Percentiles rank a stretch among this genome's conserved stretches.
Evolutionary conservation across 768 basidiomycete genomes (phyloP).

Genomic region (Phallus indusiatus): DNA sequence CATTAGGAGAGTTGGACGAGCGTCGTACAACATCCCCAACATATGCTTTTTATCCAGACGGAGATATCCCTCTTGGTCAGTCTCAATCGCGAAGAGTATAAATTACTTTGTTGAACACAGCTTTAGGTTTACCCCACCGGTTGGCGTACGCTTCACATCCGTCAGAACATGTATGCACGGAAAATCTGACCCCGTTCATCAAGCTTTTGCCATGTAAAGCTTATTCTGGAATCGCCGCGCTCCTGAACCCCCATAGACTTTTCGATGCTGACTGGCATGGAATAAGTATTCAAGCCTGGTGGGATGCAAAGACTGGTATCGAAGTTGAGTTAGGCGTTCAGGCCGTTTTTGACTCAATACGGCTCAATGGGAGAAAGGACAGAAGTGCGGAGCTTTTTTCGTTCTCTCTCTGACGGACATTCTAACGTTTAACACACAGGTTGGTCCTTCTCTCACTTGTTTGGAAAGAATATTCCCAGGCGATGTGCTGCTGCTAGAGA

Average conservation of each 20-base stretch:
- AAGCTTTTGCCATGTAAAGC: slow-evolving; percentile 92
- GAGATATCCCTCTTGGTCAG: slow-evolving; percentile 33
- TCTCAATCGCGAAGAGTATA: slow-evolving; percentile 18
- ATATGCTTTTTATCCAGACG: slow-evolving; percentile 52
- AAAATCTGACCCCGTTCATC: slow-evolving; percentile 93
- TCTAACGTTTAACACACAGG: slow-evolving; percentile 30
- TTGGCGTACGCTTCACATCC: slow-evolving; percentile 71
- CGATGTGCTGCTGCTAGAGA: slow-evolving; percentile 62
- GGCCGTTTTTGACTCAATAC: slow-evolving; percentile 70
- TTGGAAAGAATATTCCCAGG: slow-evolving; percentile 52
- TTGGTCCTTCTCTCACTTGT: slow-evolving; percentile 64
- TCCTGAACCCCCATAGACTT: slow-evolving; percentile 77
- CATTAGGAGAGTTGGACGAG: slow-evolving; percentile 68
- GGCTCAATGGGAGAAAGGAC: slow-evolving; percentile 36
- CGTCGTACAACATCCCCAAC: slow-evolving; percentile 63
- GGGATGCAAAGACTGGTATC: slow-evolving; percentile 39
- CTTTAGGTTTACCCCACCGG: slow-evolving; percentile 12
- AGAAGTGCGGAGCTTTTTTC: slow-evolving; percentile 36
- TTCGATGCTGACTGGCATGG: slow-evolving; percentile 94
- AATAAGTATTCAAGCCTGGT: slow-evolving; percentile 69
- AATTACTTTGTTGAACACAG: slow-evolving; percentile 32
- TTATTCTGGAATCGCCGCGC: slow-evolving; percentile 67
- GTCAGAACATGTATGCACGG: slow-evolving; percentile 90
- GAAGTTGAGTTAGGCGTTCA: slow-evolving; percentile 64
- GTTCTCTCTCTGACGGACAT: slow-evolving; percentile 9